phyloP scores from a whole-genome alignment of 2,329 filamentous ascomycete species.

The Paecilomyces niveus region DNA sequence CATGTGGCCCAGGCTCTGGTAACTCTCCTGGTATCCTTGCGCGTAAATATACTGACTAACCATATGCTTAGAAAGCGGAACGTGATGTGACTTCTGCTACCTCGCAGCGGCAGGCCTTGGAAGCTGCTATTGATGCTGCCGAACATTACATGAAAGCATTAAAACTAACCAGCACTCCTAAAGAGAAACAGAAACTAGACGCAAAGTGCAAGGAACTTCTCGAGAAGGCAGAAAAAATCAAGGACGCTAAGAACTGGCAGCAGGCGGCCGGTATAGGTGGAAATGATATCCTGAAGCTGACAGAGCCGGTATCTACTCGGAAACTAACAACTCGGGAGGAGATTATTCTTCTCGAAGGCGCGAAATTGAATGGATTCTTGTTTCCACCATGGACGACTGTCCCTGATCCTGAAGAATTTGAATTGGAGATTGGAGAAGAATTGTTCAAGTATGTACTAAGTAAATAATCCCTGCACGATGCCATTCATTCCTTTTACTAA shows the following conservation, averaged over 20 bases:
- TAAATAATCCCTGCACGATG: conserved; percentile 2
- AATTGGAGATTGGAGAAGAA: conserved; percentile 39
- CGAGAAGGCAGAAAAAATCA: conserved; percentile 67
- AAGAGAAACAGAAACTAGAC: conserved; percentile 60
- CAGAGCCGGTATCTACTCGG: conserved; percentile 49
- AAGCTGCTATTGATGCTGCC: conserved; percentile 67
- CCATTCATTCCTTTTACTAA: conserved; percentile 14
- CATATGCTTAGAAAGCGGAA: conserved; percentile 45
- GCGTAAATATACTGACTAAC: conserved; percentile 15
- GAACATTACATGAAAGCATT: conserved; percentile 77
- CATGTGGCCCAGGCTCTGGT: conserved; percentile 26
- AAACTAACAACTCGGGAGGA: conserved; percentile 63
- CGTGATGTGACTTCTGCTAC: conserved; percentile 43
- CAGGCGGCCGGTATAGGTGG: conserved; percentile 11
- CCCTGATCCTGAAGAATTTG: conserved; percentile 57
- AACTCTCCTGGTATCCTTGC: conserved; percentile 4
- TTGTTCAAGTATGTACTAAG: conserved; percentile 55
- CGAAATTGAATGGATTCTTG: conserved; percentile 70
- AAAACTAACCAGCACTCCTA: conserved; percentile 50
- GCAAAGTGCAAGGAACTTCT: conserved; percentile 64
- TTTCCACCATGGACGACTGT: conserved; percentile 78
- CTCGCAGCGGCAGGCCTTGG: conserved; percentile 59
- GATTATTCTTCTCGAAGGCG: conserved; percentile 68
- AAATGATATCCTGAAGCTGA: conserved; percentile 26
- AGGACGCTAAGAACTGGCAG: conserved; percentile 37